These are phyloP conservation scores for Colletotrichum gloeosporioides DNA, from an alignment of 2,329 filamentous ascomycete species.

Conservation along the genomic window DNA sequence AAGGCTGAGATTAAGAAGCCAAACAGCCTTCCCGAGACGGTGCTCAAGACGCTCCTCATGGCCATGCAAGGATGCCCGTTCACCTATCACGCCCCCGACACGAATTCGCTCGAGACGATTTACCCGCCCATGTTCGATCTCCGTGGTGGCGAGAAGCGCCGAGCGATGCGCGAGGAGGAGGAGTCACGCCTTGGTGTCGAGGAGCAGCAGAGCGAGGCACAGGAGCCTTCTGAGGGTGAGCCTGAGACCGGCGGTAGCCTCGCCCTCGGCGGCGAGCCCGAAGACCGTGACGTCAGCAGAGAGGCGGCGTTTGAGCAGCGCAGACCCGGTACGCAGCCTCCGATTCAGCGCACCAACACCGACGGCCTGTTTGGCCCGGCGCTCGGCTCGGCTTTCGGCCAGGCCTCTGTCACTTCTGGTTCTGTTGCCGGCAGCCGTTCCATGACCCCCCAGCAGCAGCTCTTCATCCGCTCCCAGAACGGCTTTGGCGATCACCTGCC, in stretches of 20 bases:
- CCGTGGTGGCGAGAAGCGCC: conserved; percentile 81
- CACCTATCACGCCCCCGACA: conserved; percentile 23
- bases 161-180: conserved; percentile 77
- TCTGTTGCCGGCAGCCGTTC: conserved; percentile 69
- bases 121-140: conserved; percentile 81
- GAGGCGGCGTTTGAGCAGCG: conserved; percentile 61
- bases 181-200: conserved; percentile 54
- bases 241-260: conserved; percentile 83
- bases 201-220: conserved; percentile 50
- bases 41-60: conserved; percentile 41
- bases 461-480: conserved; percentile 69
- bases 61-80: conserved; percentile 42
- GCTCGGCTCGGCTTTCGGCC: conserved; percentile 52
- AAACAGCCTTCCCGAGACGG: conserved; percentile 22
- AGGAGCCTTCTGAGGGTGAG: conserved; percentile 70
- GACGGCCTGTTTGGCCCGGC: conserved; percentile 62
- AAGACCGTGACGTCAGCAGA: conserved; percentile 70
- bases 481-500: conserved; percentile 67
- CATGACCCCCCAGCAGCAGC: conserved; percentile 81
- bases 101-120: conserved; percentile 25
- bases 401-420: conserved; percentile 55
- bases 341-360: conserved; percentile 69
- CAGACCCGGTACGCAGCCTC: conserved; percentile 74
- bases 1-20: not conserved
- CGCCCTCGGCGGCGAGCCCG: conserved; percentile 90